Conservation (phyloP, 768 basidiomycete genomes). For the Panaeolus papilionaceus region DNA sequence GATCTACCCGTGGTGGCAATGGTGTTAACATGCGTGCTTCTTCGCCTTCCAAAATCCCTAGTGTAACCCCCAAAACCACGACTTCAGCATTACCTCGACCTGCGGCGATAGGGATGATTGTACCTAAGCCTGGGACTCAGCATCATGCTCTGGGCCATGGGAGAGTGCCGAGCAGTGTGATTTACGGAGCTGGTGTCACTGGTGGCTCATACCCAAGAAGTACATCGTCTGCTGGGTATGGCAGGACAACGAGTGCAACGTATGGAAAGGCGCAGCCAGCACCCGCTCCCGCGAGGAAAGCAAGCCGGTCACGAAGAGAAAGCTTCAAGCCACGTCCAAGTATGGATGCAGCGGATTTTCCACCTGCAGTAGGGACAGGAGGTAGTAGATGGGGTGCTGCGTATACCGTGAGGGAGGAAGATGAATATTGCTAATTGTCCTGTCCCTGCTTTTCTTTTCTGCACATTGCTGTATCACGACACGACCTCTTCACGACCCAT, state of each 20-base stretch:
- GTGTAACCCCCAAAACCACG: constrained; percentile 39
- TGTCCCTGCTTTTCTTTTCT: neutral
- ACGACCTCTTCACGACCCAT: constrained; percentile 8
- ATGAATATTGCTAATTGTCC: constrained; percentile 40
- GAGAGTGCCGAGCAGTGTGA: constrained; percentile 45
- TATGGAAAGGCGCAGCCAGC: constrained; percentile 26
- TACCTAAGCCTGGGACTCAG: constrained; percentile 56
- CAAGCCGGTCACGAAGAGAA: constrained; percentile 64
- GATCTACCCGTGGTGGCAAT: constrained; percentile 47
- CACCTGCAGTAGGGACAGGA: constrained; percentile 33
- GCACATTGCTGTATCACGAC: constrained; percentile 1
- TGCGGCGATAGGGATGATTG: constrained; percentile 48
- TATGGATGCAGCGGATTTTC: constrained; percentile 52
- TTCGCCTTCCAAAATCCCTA: constrained; percentile 60
- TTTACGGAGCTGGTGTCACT: constrained; percentile 32
- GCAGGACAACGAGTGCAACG: constrained; percentile 33
- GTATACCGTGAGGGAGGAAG: constrained; percentile 55
- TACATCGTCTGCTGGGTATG: constrained; percentile 29
- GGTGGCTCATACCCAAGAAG: constrained; percentile 17
- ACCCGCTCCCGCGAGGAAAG: constrained; percentile 49
- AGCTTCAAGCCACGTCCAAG: constrained; percentile 88
- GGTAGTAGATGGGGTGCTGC: constrained; percentile 38
- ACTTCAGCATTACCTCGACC: constrained; percentile 43
- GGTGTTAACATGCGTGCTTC: constrained; percentile 34
- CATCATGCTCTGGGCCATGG: constrained; percentile 66